Base-by-base conservation (phyloP, 1,284 basidiomycete genomes). In the Pseudozyma tsukubaensis region DNA sequence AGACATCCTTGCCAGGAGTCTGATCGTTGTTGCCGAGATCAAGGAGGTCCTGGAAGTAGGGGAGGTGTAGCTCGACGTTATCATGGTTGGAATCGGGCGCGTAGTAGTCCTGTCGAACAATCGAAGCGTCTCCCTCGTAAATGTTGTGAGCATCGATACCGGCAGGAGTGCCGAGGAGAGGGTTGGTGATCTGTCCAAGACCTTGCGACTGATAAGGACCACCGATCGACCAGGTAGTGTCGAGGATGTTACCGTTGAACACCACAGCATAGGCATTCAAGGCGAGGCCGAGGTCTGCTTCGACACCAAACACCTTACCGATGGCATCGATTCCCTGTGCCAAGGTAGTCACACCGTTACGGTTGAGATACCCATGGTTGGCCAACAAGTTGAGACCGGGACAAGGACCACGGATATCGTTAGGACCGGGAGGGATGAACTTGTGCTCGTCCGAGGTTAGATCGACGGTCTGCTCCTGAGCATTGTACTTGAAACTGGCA, bases 201-300 rank as follows among this genome's bases (percentile, higher is more conserved):
- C 76, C 65, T 11, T 43, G 34, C 5, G 67, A 68, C 37, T 42
- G 21, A 47, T 59, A 67, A 12, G 73, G 70, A 40, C 77, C 77
- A 44, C 77, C 77, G 54, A 79, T 79, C 7, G 76, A 77, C 77
- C 77, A 79, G 9, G 52, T 56, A 7, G 45, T 51, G 43, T 77
- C 77, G 37, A 77, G 65, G 58, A 79, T 60, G 68, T 79, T 79
- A 45, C 77, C 77, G 58, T 72, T 77, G 59, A 78, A 77, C 51
- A 78, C 67, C 50, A 65, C 63, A 29, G 77, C 77, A 52, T 78
- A 78, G 58, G 72, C 77, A 35, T 59, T 68, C 52, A 78, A 57
- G 42, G 68, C 72, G 14, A 59, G 53, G 21, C 32, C 75, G 1
- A 78, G 62, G 59, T 79, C 76, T 45, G 24, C 32, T 13, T 55